phyloP scores from a whole-genome alignment of 108 stramenopile species.

The Skeletonema tropicum region DNA sequence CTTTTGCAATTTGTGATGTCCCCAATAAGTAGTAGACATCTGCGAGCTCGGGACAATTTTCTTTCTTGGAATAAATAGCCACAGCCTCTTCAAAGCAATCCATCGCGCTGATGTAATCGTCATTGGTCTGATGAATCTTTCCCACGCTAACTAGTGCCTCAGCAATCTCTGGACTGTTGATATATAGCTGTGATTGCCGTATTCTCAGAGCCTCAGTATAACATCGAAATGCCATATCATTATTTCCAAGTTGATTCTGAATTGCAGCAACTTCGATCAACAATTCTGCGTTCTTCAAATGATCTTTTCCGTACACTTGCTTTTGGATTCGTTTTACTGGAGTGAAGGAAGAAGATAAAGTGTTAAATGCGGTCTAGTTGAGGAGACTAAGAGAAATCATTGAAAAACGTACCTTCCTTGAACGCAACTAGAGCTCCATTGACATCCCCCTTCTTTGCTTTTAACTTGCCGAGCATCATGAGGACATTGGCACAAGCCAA shows the following conservation, averaged over 20 bases:
- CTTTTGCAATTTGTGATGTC: conserved; percentile 19
- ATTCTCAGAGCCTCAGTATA: conserved; percentile 51
- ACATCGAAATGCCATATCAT: conserved; percentile 47
- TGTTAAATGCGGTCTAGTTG: too few relatives aligned
- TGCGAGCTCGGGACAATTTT: conserved; percentile 13
- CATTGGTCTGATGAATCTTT: conserved; percentile 18
- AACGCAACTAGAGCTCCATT: conserved; percentile 53
- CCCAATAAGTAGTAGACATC: conserved; percentile 37
- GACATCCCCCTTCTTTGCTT: conserved; percentile 24
- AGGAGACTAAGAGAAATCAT: too few relatives aligned
- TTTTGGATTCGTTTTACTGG: conserved; percentile 56
- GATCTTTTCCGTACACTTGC: conserved; percentile 35
- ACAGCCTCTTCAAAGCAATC: conserved; percentile 44
- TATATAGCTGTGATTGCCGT: conserved; percentile 22
- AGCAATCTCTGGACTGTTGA: conserved; percentile 29
- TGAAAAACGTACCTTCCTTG: too few relatives aligned
- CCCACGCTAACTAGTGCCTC: conserved; percentile 45
- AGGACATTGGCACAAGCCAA: conserved; percentile 45
- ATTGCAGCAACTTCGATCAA: conserved; percentile 52
- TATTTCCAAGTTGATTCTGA: conserved; percentile 37
- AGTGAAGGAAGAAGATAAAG: too few relatives aligned
- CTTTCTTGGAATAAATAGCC: conserved; percentile 26
- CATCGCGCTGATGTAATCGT: conserved; percentile 28
- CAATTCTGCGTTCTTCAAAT: conserved; percentile 53
- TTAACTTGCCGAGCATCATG: conserved; percentile 51